Evolutionary conservation across 2,329 filamentous ascomycete genomes (phyloP).

Genomic region (Fusarium denticulatum): DNA sequence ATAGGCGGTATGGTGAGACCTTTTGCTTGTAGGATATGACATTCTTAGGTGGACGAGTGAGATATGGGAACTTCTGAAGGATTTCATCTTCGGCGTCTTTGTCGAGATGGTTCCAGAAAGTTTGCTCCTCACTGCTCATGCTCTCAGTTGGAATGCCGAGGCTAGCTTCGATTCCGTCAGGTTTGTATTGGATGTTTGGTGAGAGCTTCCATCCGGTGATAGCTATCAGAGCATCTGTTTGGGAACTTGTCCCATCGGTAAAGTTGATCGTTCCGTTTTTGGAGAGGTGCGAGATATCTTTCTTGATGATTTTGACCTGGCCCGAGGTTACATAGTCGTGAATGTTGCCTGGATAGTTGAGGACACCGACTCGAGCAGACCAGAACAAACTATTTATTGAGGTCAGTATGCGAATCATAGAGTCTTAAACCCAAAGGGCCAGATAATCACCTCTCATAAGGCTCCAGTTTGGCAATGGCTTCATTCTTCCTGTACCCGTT

Average conservation of each 20-base stretch:
- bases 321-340: background rate
- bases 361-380: background rate
- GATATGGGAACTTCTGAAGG: background rate
- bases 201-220: background rate
- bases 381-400: background rate
- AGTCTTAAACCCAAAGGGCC: rapidly evolving
- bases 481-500: background rate
- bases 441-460: background rate
- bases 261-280: background rate
- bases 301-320: background rate
- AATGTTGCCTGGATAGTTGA: background rate
- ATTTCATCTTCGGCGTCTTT: background rate
- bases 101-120: background rate
- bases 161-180: background rate
- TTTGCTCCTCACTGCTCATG: background rate
- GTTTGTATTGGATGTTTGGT: background rate
- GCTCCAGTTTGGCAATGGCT: rapidly evolving
- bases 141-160: background rate
- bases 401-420: rapidly evolving
- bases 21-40: background rate
- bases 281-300: background rate
- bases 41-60: background rate
- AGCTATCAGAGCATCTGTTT: background rate
- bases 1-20: background rate
- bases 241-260: background rate